phyloP scores from a whole-genome alignment of 805 yeast genomes.

The Diddensiella santjacobensis region DNA sequence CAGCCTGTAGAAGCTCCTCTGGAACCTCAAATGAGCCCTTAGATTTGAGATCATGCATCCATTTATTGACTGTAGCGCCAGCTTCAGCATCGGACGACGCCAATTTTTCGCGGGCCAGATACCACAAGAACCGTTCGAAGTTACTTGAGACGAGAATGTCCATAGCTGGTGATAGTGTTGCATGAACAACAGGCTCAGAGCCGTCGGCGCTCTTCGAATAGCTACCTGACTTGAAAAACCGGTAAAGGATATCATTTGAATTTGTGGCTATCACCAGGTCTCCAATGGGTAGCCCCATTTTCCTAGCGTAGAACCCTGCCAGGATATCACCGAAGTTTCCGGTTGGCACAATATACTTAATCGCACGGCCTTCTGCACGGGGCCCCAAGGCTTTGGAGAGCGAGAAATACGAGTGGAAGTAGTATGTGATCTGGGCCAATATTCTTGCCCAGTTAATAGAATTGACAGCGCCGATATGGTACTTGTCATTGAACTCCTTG shows the following conservation, averaged over 20 bases:
- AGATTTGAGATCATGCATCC: slow-evolving; percentile 77
- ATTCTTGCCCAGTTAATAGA: slow-evolving; percentile 99
- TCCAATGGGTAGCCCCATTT: slow-evolving; percentile 92
- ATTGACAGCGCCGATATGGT: slow-evolving; percentile 96
- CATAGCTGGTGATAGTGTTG: slow-evolving; percentile 97
- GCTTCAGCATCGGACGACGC: slow-evolving; percentile 60
- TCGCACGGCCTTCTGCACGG: slow-evolving; percentile 35
- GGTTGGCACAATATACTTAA: slow-evolving; percentile 90
- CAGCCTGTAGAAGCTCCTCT: slow-evolving; percentile 57
- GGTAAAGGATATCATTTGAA: slow-evolving; percentile 89
- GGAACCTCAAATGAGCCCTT: slow-evolving; percentile 76
- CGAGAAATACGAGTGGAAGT: slow-evolving; percentile 87
- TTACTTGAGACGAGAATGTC: slow-evolving; percentile 93
- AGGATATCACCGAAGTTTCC: slow-evolving; percentile 98
- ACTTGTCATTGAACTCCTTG: slow-evolving; percentile 75
- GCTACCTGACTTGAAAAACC: slow-evolving; percentile 82
- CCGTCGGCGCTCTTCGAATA: slow-evolving; percentile 59
- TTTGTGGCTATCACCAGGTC: slow-evolving; percentile 91
- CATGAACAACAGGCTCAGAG: slow-evolving; percentile 62
- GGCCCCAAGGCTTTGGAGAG: slow-evolving; percentile 36
- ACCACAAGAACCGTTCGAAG: slow-evolving; percentile 96
- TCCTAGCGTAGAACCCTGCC: slow-evolving; percentile 91
- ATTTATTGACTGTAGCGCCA: slow-evolving; percentile 62
- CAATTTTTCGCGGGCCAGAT: slow-evolving; percentile 70
- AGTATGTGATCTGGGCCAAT: slow-evolving; percentile 94